Evolutionary conservation across 148 eudicot genomes (phyloP).

Genomic region (Polygonum maritimum): DNA sequence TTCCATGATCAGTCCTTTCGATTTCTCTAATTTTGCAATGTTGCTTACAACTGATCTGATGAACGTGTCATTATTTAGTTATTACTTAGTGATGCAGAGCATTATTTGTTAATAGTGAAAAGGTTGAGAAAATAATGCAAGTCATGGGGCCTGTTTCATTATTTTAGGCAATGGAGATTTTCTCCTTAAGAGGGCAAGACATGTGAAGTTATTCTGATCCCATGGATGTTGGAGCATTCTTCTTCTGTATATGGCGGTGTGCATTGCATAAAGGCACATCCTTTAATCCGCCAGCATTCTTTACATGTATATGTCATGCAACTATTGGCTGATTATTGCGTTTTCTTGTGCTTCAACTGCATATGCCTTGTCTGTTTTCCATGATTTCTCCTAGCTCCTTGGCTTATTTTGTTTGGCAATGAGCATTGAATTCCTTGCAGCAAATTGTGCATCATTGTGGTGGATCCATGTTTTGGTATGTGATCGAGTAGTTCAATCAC

Average conservation of each 20-base stretch:
- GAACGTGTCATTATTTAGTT: background rate
- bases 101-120: background rate
- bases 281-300: background rate
- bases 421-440: background rate
- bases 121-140: background rate
- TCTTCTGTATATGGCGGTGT: background rate
- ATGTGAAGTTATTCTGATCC: background rate
- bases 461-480: background rate
- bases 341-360: background rate
- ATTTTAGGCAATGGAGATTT: background rate
- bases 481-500: background rate
- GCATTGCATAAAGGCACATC: background rate
- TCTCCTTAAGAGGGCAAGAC: background rate
- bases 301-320: background rate
- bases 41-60: background rate
- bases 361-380: background rate
- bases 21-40: background rate
- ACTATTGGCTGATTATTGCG: background rate
- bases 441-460: background rate
- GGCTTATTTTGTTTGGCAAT: background rate
- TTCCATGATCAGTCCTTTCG: background rate
- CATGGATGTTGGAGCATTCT: background rate
- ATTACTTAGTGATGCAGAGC: background rate
- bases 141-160: background rate
- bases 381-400: background rate